phyloP scores from a whole-genome alignment of 768 basidiomycete species.

The Collybia nuda region DNA sequence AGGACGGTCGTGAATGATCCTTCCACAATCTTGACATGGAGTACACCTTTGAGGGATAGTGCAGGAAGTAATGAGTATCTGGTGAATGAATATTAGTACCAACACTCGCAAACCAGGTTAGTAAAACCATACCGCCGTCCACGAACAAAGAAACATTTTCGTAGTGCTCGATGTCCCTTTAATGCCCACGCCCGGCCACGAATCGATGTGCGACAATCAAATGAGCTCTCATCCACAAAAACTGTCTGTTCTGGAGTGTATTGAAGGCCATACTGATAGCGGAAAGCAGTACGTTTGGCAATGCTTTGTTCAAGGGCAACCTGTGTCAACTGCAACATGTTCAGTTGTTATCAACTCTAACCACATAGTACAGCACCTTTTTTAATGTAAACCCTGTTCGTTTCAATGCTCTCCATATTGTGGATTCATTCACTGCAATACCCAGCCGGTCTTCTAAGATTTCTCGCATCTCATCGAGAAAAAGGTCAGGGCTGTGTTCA shows the following conservation, averaged over 20 bases:
- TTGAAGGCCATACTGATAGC: slow-evolving; percentile 4
- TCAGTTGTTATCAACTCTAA: too few relatives aligned
- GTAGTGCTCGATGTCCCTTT: slow-evolving; percentile 13
- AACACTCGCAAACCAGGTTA: neutral
- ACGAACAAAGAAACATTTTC: slow-evolving; percentile 23
- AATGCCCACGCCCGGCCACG: slow-evolving; percentile 25
- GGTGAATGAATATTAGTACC: neutral
- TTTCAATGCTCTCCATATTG: slow-evolving; percentile 16
- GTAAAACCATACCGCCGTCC: slow-evolving; percentile 17
- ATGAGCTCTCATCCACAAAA: slow-evolving; percentile 34
- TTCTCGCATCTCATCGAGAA: slow-evolving; percentile 16
- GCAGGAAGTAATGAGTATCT: slow-evolving; percentile 15
- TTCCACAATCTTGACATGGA: slow-evolving; percentile 7
- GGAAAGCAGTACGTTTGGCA: slow-evolving; percentile 9
- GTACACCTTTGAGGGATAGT: slow-evolving; percentile 1
- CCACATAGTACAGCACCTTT: slow-evolving; percentile 8
- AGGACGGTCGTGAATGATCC: slow-evolving; percentile 3
- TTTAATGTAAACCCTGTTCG: slow-evolving; percentile 20
- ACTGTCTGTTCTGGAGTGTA: slow-evolving; percentile 24
- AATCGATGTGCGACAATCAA: slow-evolving; percentile 22
- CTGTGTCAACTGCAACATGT: neutral
- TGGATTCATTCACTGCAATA: slow-evolving; percentile 3
- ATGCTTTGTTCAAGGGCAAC: slow-evolving; percentile 13
- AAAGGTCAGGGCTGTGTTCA: slow-evolving; percentile 10
- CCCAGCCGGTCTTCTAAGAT: slow-evolving; percentile 6